Percentiles rank a stretch among this genome's conserved stretches.
Evolutionary conservation across 345 rosid species (phyloP).

Genomic region (Ceriops decandra): DNA sequence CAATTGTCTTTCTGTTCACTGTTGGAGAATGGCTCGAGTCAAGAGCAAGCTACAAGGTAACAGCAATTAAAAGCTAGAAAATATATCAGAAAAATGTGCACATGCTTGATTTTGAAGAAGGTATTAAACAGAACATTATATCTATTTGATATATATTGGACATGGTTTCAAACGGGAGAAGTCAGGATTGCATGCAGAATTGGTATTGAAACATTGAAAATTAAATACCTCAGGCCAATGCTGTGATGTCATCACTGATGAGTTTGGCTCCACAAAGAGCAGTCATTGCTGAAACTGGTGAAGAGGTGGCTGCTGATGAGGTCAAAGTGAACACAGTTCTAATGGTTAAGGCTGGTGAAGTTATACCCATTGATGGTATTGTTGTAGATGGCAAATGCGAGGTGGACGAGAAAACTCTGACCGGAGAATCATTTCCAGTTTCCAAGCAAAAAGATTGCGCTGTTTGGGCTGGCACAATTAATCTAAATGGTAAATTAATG

Average conservation of each 20-base stretch:
- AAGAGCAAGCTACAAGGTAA: conserved; percentile 86
- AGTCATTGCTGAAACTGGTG: conserved; percentile 73
- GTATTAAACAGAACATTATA: too few relatives aligned
- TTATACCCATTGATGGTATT: conserved; percentile 84
- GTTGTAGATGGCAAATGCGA: conserved; percentile 82
- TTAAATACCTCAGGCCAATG: conserved; percentile 54
- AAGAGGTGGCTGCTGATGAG: conserved; percentile 64
- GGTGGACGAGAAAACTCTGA: conserved; percentile 85
- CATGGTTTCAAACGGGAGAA: too few relatives aligned
- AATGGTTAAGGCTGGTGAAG: conserved; percentile 84
- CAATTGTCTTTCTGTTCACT: conserved; percentile 82
- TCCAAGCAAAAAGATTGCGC: conserved; percentile 58
- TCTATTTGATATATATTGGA: too few relatives aligned
- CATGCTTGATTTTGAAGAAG: too few relatives aligned
- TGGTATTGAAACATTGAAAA: not conserved
- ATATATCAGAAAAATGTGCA: too few relatives aligned
- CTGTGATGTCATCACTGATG: conserved; percentile 80
- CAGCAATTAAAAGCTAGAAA: not conserved
- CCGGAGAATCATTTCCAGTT: conserved; percentile 88
- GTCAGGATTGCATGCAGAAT: not conserved
- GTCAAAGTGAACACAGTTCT: conserved; percentile 64
- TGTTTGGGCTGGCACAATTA: conserved; percentile 94
- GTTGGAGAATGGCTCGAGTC: conserved; percentile 87
- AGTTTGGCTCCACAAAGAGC: conserved; percentile 81
- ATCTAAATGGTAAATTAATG: conserved; percentile 54